Evolutionary conservation across 495 filamentous ascomycete species (phyloP), one percentile per base, ranked within the genome.

Genomic region (Penicillium bialowiezense): DNA sequence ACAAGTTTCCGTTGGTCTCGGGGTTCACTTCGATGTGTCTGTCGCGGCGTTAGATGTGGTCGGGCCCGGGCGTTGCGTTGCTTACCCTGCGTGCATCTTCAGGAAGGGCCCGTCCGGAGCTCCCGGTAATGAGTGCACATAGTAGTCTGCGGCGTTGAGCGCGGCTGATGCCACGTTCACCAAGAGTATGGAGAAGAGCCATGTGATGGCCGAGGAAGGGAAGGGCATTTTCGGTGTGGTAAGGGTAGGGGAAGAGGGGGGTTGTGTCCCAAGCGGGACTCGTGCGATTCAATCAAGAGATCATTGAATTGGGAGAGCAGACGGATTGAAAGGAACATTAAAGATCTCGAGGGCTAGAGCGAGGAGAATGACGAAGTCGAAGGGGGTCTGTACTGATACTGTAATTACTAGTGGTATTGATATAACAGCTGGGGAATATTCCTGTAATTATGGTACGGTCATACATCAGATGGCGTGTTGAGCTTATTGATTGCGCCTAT

Each of bases 1-100:
- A 98, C 2, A 98, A 72, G 67, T 97, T 91, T 44, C 91, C 92
- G 67, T 96, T 89, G 58, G 82, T 78, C 48, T 87, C 81, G 7
- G 85, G 76, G 48, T 87, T 86, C 59, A 98, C 82, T 67, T 96
- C 91, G 67, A 98, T 85, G 62, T 97, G 95, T 15, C 91, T 96
- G 23, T 41, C 18, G 13, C 18, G 5, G 18, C 13, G 52, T 80
- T 44, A 77, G 70, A 43, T 5, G 48, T 18, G 5, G 2, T 14
- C 10, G 3, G 3, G 0, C 38, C 14, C 29, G 5, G 23, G 5
- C 7, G 21, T 21, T 1, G 12, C 29, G 41, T 26, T 26, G 73
- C 87, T 74, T 68, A 97, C 91, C 92, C 93, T 70, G 93, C 93
- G 77, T 97, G 92, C 91, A 97, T 97, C 74, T 95, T 97, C 55